Evolutionary conservation across 176 grass and related monocot genomes (phyloP), one percentile per base, ranked within the genome.

Genomic region (Hordeum vulgare): DNA sequence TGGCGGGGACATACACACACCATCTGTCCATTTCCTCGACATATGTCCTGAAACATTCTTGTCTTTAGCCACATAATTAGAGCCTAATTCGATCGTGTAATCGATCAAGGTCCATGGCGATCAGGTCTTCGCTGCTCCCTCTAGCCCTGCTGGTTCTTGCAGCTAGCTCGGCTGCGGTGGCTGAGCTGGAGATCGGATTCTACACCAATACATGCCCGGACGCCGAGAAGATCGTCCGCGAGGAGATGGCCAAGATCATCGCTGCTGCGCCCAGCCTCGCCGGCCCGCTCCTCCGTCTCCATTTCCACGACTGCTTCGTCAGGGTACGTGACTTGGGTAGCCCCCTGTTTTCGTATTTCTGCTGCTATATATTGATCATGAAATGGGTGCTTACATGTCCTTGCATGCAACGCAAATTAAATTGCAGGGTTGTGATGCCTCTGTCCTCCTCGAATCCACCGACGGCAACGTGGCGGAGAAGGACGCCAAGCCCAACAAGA

Each of bases 261-360:
- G 26, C 67, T 5, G 80, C 29, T 0, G 76, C 87, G 0, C 87
- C 84, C n/a, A 89, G 82, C 84, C 94, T 96, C 2, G 67, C 90
- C 0, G 94, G 88, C 4, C 86, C 90, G 0, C 80, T 96, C 7
- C 88, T 96, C 12, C 88, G 86, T 49, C 64, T 94, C 41, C 92
- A 92, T 34, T 94, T 92, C 66, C 92, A 94, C 77, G 92, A 92
- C 71, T 94, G 92, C 65, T 94, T 92, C 13, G 93, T 92, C 40
- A 83, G 81, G 62, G 90, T 94, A 86, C 10, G n/a, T 51, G 1
- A 47, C 44, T 47, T 47, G 4, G 12, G 0, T 0, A 11, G 23
- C 4, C n/a, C n/a, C n/a, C 36, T 23, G 20, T n/a, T 40, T 1
- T 70, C 5, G 0, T 11, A 3, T 0, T 69, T 7, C 5, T 39